Base-by-base conservation (phyloP, 176 grass and related monocot genomes). In the Phoenix roebelenii region DNA sequence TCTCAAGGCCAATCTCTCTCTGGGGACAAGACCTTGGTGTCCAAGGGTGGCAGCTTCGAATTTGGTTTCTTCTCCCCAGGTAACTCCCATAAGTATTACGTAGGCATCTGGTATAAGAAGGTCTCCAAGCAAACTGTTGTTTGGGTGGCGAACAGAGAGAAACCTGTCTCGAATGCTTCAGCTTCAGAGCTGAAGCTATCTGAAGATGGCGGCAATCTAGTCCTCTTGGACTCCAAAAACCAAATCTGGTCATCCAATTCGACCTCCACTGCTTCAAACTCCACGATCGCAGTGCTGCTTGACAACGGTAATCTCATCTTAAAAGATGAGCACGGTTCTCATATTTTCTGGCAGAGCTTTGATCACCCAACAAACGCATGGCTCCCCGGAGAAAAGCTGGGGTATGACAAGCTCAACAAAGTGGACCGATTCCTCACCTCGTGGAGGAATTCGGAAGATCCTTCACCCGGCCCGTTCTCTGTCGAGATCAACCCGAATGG, bases 351-450 rank as follows among this genome's bases (percentile, higher is more conserved):
- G 85, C 85, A 89, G 57, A 89, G 85, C 74, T 80, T 89, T 56
- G 85, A 89, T 29, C 80, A 89, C 76, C 85, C 85, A 23, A 89
- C 85, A 18, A 54, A 89, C 74, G 80, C 75, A 25, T 89, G 73
- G 80, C 81, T 89, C 58, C 76, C 85, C 15, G 85, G 80, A 3
- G 85, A 80, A 3, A 74, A 54, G 69, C 69, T 89, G 16, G 85
- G 85, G 5, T 76, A 80, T 18, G 70, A 89, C 53, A 65, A 59
- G 57, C 57, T 6, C 4, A 52, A 10, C 35, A 76, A 72, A 48
- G 60, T 76, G 15, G 73, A 74, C 50, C 71, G 72, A 64, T 73
- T 76, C 59, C 81, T 89, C 18, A 70, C 73, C 20, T 80, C 77
- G 22, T 89, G 85, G 81, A 55, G 51, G 52, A 71, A 71, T 58